phyloP scores from a whole-genome alignment of 371 early-diverging fungal genomes.

The Sanchytrium tribonematis region DNA sequence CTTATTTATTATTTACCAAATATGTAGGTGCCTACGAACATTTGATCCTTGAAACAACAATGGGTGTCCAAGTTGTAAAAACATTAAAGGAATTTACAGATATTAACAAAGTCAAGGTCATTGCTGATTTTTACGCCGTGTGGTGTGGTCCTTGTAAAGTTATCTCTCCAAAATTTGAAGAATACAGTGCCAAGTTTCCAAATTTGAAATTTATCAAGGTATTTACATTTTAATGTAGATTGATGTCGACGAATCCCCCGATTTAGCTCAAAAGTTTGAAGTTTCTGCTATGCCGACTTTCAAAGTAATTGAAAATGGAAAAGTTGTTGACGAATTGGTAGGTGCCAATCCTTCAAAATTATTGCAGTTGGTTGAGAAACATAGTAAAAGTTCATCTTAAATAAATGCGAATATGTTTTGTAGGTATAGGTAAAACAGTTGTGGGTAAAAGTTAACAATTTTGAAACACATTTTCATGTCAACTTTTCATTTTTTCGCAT shows the following conservation, averaged over 20 bases:
- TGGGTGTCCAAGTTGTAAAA: background rate
- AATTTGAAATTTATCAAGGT: slow-evolving; percentile 46
- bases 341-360: too few relatives aligned
- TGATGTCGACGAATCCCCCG: slow-evolving; percentile 7
- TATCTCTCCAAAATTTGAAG: slow-evolving; percentile 39
- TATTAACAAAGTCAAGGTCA: slow-evolving; percentile 5
- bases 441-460: too few relatives aligned
- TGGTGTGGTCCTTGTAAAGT: slow-evolving; percentile 50
- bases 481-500: too few relatives aligned
- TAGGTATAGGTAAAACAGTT: too few relatives aligned
- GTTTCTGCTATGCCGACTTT: slow-evolving; percentile 11
- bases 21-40: too few relatives aligned
- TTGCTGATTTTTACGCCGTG: slow-evolving; percentile 12
- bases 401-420: too few relatives aligned
- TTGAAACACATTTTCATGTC: too few relatives aligned
- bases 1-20: too few relatives aligned
- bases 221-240: slow-evolving; percentile 7
- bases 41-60: too few relatives aligned
- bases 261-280: slow-evolving; percentile 4
- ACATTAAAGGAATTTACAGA: slow-evolving; percentile 2
- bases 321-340: slow-evolving; percentile 1
- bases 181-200: slow-evolving; percentile 20
- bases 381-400: too few relatives aligned
- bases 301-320: slow-evolving; percentile 4
- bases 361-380: too few relatives aligned